These are phyloP conservation scores for Beta lomatogona DNA, from an alignment of 179 eudicot species.

Conservation along the genomic window DNA sequence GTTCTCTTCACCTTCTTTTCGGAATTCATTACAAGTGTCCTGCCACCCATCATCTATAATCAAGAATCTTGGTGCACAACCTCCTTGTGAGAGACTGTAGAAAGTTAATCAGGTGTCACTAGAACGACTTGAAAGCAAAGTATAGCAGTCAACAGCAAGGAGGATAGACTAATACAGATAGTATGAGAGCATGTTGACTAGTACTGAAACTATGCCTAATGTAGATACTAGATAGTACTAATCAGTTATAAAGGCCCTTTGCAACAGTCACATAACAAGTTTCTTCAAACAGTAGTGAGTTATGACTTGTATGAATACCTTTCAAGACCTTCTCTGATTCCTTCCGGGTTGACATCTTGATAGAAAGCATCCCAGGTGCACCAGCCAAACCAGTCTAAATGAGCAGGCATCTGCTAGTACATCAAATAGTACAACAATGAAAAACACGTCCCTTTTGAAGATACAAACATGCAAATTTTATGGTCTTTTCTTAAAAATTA, in stretches of 20 bases:
- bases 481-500: background rate
- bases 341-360: conserved; percentile 64
- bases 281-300: background rate
- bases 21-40: conserved; percentile 59
- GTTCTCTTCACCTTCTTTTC: conserved; percentile 52
- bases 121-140: background rate
- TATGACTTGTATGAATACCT: conserved; percentile 42
- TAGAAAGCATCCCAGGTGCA: conserved; percentile 93
- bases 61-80: conserved; percentile 62
- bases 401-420: conserved; percentile 54
- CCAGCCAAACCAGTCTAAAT: conserved; percentile 90
- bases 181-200: conserved; percentile 3
- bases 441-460: background rate
- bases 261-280: background rate
- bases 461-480: background rate
- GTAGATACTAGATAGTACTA: conserved; percentile 10
- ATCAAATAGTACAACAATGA: background rate
- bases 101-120: background rate
- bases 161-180: conserved; percentile 7
- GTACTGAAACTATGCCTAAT: background rate
- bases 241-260: background rate
- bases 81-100: conserved; percentile 66
- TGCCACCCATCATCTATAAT: conserved; percentile 91
- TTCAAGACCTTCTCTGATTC: conserved; percentile 67
- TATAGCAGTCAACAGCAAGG: background rate